phyloP scores from a whole-genome alignment of 2,329 filamentous ascomycete genomes.

The Cercospora beticola region DNA sequence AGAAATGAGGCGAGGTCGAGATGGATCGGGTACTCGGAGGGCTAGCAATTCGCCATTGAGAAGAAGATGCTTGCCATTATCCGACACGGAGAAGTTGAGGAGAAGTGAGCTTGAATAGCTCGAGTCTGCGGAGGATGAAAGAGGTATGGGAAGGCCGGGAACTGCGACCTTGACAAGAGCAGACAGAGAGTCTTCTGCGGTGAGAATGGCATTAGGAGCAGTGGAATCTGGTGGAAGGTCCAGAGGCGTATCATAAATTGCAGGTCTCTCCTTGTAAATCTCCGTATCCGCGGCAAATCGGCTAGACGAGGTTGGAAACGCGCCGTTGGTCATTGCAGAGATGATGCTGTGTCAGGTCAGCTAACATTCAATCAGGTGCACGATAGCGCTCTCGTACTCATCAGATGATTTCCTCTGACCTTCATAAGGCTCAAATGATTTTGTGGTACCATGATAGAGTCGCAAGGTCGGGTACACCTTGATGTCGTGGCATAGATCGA shows the following conservation, averaged over 20 bases:
- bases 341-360: conserved; percentile 5
- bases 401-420: conserved; percentile 6
- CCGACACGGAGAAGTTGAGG: conserved; percentile 10
- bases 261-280: background rate
- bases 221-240: conserved; percentile 5
- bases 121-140: background rate
- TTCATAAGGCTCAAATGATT: background rate
- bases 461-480: background rate
- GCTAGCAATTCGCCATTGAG: conserved; percentile 13
- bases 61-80: conserved; percentile 12
- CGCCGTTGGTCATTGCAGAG: conserved; percentile 13
- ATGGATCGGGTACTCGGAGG: conserved; percentile 14
- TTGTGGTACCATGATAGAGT: background rate
- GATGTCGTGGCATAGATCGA: conserved; percentile 50
- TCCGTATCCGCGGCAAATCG: background rate
- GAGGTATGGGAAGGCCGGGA: conserved; percentile 2
- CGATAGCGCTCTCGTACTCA: background rate
- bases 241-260: background rate
- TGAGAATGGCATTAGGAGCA: conserved; percentile 7
- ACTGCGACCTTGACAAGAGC: conserved; percentile 18
- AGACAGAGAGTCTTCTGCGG: conserved; percentile 4
- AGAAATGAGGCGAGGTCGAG: conserved; percentile 4
- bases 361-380: background rate
- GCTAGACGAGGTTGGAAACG: background rate
- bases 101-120: conserved; percentile 1